Base-by-base conservation (phyloP, 1,284 basidiomycete species). In the Ceratobasidium sp. region DNA sequence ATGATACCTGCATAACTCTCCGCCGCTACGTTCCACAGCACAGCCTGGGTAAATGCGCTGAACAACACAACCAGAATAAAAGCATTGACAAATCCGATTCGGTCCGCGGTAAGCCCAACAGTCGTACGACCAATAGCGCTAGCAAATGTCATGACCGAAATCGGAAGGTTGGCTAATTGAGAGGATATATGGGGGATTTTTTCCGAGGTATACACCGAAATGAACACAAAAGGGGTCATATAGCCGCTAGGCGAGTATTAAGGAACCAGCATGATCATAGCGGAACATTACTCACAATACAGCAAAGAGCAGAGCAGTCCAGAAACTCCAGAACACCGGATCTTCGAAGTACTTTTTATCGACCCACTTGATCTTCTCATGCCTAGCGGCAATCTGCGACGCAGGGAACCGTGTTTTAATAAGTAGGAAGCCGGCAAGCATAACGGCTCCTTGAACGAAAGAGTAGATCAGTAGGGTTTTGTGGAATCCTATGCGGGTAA, bases 21-120 rank as follows among this genome's bases (percentile, higher is more conserved):
- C 5, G 64, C 78, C 3, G 82, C 81, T n/a, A 82, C 81, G 53
- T 82, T 81, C 82, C 82, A 83, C 20, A 79, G 61, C 26, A 82
- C 68, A 44, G 81, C 79, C 42, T 83, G 82, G 10, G 79, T 58
- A 33, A 81, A 67, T 3, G 81, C 82, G n/a, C 80, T 79, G 42
- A 83, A 63, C 20, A 80, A 66, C n/a, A 83, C 77, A 40, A 78
- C 76, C 51, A 80, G 56, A 12, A 82, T 79, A 28, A 82, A 80
- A n/a, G 81, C 80, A 56, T 81, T 81, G 26, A 80, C 77, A n/a
- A 80, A 77, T 26, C 80, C 81, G 20, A 82, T 77, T 33, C 78
- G 76, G 70, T 82, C 80, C 23, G 81, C 81, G 9, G 80, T 66
- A 28, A 80, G 56, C 9, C 81, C 82, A 33, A 80, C 80, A 20